phyloP scores from a whole-genome alignment of 306 rosid species.

The Corylus avellana region DNA sequence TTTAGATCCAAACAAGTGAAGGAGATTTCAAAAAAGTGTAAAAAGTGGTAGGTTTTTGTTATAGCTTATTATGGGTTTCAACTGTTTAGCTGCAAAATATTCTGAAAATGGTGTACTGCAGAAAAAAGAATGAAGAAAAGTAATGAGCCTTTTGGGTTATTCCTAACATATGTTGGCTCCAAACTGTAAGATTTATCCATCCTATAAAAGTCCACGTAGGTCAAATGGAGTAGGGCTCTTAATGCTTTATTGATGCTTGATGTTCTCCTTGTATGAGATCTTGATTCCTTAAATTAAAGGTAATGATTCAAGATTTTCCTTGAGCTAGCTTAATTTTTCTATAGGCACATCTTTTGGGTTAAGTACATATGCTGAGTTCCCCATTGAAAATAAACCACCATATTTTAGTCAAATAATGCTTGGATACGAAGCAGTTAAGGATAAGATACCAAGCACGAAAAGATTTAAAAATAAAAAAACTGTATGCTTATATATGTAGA shows the following conservation, averaged over 20 bases:
- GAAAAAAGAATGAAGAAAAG: slow-evolving; percentile 23
- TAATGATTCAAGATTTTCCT: too few species aligned
- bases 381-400: too few species aligned
- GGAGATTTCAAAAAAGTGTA: slow-evolving; percentile 46
- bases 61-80: slow-evolving; percentile 22
- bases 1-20: slow-evolving; percentile 20
- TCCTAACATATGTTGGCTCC: slow-evolving; percentile 22
- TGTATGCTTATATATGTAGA: too few species aligned
- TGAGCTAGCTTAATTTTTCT: too few species aligned
- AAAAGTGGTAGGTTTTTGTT: slow-evolving; percentile 57
- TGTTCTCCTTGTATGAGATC: not conserved
- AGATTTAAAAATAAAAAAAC: too few species aligned
- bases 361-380: too few species aligned
- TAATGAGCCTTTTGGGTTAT: slow-evolving; percentile 9
- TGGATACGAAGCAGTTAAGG: too few species aligned
- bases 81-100: slow-evolving; percentile 18
- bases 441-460: too few species aligned
- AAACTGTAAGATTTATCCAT: slow-evolving; percentile 18
- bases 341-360: too few species aligned
- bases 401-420: too few species aligned
- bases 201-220: not conserved
- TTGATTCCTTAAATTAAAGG: not conserved
- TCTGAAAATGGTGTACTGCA: slow-evolving; percentile 28
- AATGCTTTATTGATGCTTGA: not conserved
- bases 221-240: not conserved